A percentile compares a stretch with the other conserved stretches of the same genome.
Evolutionary conservation across 2,329 filamentous ascomycete genomes (phyloP).

Genomic region (Pseudocercospora vitis): DNA sequence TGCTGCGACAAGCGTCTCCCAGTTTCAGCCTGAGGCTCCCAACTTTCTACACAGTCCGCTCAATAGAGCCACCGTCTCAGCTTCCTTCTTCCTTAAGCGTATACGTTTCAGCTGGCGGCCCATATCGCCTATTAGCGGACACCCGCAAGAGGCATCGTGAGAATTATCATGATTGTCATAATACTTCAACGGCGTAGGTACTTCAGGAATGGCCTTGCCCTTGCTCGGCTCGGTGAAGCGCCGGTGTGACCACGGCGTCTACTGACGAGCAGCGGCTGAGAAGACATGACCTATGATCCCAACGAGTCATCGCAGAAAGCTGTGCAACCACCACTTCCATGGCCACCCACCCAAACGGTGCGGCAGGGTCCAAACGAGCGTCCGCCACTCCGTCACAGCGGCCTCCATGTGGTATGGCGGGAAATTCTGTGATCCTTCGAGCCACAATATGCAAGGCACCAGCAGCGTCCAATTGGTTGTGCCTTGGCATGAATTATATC

Average conservation of each 20-base stretch:
- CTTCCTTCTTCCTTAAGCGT: no score
- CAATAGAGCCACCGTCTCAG: no score
- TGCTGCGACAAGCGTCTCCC: no score
- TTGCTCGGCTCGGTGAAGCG: background rate
- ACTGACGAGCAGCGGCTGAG: background rate
- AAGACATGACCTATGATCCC: background rate
- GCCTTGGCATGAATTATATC: background rate
- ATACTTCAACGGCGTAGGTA: background rate
- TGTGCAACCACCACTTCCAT: background rate
- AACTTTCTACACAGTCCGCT: no score
- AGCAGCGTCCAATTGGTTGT: background rate
- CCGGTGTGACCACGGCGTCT: background rate
- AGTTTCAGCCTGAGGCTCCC: no score
- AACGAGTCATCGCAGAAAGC: background rate
- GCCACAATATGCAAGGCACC: background rate
- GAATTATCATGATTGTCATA: background rate
- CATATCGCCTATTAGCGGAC: no score
- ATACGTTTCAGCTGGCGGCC: no score
- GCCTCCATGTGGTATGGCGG: background rate
- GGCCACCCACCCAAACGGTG: background rate
- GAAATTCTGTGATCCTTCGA: background rate
- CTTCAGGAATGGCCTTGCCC: background rate
- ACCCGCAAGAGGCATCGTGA: no score
- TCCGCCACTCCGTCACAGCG: background rate
- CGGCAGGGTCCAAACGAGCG: background rate